Percentiles rank a stretch among this genome's conserved stretches.
phyloP scores from a whole-genome alignment of 2,329 filamentous ascomycete genomes.

The Pseudogymnoascus sp. region DNA sequence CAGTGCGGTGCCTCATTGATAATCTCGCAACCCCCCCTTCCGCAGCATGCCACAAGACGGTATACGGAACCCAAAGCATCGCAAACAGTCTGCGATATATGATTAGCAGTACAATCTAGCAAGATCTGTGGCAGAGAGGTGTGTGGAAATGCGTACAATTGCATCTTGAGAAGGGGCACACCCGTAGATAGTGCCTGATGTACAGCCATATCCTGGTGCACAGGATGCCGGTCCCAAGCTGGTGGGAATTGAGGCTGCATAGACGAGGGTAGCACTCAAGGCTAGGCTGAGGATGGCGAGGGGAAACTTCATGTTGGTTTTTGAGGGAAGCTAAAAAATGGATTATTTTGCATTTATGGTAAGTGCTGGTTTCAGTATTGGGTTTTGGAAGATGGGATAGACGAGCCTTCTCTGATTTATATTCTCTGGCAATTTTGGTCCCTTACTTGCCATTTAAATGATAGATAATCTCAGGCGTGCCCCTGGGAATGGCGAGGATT shows the following conservation, averaged over 20 bases:
- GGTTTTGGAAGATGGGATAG: neutral
- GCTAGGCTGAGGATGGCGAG: neutral
- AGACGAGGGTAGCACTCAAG: too few species aligned
- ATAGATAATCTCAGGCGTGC: neutral
- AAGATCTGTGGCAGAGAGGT: neutral
- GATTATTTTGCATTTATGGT: neutral
- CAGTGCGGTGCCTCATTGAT: neutral
- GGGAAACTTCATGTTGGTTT: neutral
- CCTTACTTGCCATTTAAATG: neutral
- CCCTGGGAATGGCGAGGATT: neutral
- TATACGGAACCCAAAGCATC: neutral
- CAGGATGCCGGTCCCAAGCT: neutral
- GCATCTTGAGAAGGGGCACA: neutral
- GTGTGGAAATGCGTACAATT: neutral
- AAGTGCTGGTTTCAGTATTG: neutral
- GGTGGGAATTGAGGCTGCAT: neutral
- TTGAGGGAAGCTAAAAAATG: neutral
- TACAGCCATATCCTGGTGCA: neutral
- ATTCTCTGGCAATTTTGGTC: neutral
- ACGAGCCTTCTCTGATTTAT: neutral
- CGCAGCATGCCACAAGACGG: neutral
- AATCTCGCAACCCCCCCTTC: neutral
- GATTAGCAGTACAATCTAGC: neutral
- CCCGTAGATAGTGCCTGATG: neutral
- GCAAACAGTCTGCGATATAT: neutral